These are phyloP conservation scores for Colletotrichum lupini DNA, from an alignment of 2,329 filamentous ascomycete genomes.

Conservation along the genomic window DNA sequence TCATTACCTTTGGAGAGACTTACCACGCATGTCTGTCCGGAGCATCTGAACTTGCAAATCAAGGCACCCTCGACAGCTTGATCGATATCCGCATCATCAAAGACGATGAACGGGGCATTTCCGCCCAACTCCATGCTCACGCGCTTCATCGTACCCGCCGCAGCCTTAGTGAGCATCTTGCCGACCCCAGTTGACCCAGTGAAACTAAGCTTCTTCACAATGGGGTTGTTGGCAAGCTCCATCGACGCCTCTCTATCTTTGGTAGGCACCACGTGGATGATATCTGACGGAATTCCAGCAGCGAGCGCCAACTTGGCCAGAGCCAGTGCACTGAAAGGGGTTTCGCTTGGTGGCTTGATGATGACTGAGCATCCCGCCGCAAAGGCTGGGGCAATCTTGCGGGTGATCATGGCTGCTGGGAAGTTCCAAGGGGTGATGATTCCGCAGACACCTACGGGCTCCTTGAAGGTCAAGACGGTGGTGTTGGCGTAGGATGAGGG, in stretches of 20 bases:
- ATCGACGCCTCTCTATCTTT: slow-evolving; percentile 36
- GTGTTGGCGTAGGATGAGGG: slow-evolving; percentile 61
- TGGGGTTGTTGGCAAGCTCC: slow-evolving; percentile 43
- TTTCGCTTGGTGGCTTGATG: slow-evolving; percentile 77
- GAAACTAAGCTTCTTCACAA: slow-evolving; percentile 77
- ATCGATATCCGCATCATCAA: slow-evolving; percentile 78
- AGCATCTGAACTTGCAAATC: slow-evolving; percentile 77
- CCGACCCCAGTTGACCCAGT: slow-evolving; percentile 68
- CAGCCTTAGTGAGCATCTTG: slow-evolving; percentile 74
- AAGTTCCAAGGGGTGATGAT: slow-evolving; percentile 77
- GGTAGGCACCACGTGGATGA: slow-evolving; percentile 56
- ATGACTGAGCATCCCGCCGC: slow-evolving; percentile 79
- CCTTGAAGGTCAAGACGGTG: slow-evolving; percentile 70
- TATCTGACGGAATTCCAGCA: slow-evolving; percentile 75
- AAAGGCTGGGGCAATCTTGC: slow-evolving; percentile 61
- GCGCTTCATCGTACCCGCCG: slow-evolving; percentile 76
- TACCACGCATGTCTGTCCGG: slow-evolving; percentile 76
- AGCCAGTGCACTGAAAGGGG: slow-evolving; percentile 75
- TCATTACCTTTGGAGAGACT: neutral
- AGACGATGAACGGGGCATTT: slow-evolving; percentile 81
- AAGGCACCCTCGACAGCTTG: slow-evolving; percentile 74
- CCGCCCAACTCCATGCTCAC: slow-evolving; percentile 80
- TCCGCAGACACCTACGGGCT: slow-evolving; percentile 75
- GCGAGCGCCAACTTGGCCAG: slow-evolving; percentile 72
- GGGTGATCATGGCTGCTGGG: slow-evolving; percentile 60